A percentile compares a stretch with the other conserved stretches of the same genome.
Evolutionary conservation across 225 moss, liverwort and hornwort species (phyloP).

Genomic region (Pleurozium schreberi): DNA sequence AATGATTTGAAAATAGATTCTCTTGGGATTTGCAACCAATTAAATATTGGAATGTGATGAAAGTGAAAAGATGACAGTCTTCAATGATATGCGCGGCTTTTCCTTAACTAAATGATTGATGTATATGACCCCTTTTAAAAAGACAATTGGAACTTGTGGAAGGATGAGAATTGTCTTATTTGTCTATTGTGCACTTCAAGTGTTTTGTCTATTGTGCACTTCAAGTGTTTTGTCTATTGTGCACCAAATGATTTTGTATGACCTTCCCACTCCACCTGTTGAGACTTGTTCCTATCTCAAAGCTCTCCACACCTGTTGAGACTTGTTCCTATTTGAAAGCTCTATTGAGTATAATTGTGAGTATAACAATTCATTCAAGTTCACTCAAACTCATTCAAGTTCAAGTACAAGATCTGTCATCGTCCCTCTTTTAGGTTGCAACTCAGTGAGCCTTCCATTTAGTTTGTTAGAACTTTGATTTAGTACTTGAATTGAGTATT

Average conservation of each 20-base stretch:
- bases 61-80: accelerated
- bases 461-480: too few species aligned
- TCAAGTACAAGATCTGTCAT: not conserved
- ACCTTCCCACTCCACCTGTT: accelerated
- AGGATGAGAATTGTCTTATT: not conserved
- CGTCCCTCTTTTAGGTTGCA: accelerated
- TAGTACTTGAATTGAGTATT: not conserved
- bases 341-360: too few species aligned
- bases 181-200: not conserved
- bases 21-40: not conserved
- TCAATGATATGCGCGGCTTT: not conserved
- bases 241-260: not conserved
- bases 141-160: not conserved
- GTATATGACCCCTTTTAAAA: not conserved
- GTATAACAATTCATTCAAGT: too few species aligned
- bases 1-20: not conserved
- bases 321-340: accelerated
- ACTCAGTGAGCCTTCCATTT: accelerated
- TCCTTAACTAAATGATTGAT: not conserved
- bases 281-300: not conserved
- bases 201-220: not conserved
- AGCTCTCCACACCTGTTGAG: accelerated
- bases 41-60: accelerated
- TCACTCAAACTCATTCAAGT: too few species aligned
- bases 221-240: not conserved